These are phyloP conservation scores for Ramichloridium luteum DNA, from an alignment of 2,329 filamentous ascomycete genomes.

Conservation along the genomic window DNA sequence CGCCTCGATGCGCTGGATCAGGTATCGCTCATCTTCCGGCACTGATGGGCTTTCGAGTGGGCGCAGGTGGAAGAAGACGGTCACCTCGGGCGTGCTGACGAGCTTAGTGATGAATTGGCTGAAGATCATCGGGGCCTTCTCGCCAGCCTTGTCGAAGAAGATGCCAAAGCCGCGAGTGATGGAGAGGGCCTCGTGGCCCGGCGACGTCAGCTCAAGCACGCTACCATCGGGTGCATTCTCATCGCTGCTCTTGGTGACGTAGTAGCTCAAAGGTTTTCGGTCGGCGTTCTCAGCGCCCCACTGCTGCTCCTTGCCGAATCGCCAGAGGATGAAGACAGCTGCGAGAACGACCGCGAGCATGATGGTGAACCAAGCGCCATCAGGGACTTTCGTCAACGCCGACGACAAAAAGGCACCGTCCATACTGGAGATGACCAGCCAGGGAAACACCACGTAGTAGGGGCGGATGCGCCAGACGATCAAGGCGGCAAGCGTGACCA, in stretches of 20 bases:
- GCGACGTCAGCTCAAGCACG: no score
- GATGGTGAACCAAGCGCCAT: conserved; percentile 69
- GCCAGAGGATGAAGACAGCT: conserved; percentile 59
- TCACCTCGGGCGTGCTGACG: conserved; percentile 51
- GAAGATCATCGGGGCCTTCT: conserved; percentile 53
- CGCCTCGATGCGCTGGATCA: conserved; percentile 35
- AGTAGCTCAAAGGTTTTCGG: conserved; percentile 39
- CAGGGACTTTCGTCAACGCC: conserved; percentile 58
- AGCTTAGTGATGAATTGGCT: conserved; percentile 63
- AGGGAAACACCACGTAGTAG: conserved; percentile 48
- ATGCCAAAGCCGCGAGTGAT: conserved; percentile 47
- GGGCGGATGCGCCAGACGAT: conserved; percentile 57
- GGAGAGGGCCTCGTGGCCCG: conserved; percentile 31
- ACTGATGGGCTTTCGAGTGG: conserved; percentile 47
- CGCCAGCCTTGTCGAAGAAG: conserved; percentile 67
- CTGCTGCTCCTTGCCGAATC: conserved; percentile 66
- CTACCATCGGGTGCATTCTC: conserved; percentile 20
- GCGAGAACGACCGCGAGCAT: conserved; percentile 51
- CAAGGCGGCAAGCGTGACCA: conserved; percentile 59
- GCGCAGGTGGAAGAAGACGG: conserved; percentile 64
- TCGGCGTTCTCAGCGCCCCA: conserved; percentile 59
- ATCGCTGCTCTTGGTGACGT: conserved; percentile 27
- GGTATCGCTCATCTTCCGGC: conserved; percentile 38
- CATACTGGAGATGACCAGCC: conserved; percentile 51
- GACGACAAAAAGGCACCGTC: conserved; percentile 61